Conservation (phyloP, 2,329 filamentous ascomycete genomes). For the Stagonosporopsis vannaccii region DNA sequence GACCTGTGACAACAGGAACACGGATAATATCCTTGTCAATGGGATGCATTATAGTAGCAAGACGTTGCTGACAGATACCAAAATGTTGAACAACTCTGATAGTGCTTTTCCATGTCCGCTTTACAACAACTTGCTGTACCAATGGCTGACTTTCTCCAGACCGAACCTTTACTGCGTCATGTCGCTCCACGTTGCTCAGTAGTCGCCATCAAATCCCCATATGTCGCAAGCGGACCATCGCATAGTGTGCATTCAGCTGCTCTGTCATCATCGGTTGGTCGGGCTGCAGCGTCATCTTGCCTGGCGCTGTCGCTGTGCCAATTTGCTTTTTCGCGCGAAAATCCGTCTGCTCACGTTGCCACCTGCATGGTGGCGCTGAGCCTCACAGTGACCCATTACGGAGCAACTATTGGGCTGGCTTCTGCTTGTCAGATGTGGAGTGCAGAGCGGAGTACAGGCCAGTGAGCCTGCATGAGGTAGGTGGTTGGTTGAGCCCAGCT, state of each 20-base stretch:
- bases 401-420: not conserved
- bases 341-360: constrained; percentile 11
- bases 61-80: not conserved
- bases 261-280: not conserved
- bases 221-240: constrained; percentile 1
- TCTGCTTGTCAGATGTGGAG: constrained; percentile 13
- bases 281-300: not conserved
- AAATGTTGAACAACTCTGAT: not conserved
- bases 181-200: not conserved
- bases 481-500: not conserved
- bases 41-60: not conserved
- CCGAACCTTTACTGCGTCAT: not conserved
- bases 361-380: constrained; percentile 20
- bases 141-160: not conserved
- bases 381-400: constrained; percentile 14
- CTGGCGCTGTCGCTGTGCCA: not conserved
- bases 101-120: not conserved
- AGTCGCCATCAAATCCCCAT: not conserved
- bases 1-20: not conserved
- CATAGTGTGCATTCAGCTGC: not conserved
- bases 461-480: not conserved
- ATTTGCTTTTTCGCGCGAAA: constrained; percentile 28
- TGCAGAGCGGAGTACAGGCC: constrained; percentile 13
- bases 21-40: not conserved
- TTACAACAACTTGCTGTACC: not conserved